These are phyloP conservation scores for Acidomyces sp. DNA, from an alignment of 495 filamentous ascomycete genomes.

Conservation along the genomic window DNA sequence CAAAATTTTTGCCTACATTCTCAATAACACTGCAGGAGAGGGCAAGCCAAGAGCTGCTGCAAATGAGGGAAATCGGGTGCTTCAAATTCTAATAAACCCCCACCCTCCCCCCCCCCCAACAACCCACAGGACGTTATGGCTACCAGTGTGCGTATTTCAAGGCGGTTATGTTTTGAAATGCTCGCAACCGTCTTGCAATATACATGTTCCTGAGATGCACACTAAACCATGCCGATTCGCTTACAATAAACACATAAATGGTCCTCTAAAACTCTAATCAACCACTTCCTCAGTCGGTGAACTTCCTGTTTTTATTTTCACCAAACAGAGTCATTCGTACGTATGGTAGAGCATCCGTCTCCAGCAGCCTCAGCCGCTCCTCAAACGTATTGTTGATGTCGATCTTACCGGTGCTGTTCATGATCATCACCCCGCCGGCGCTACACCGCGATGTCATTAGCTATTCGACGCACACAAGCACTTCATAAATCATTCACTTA, in stretches of 20 bases:
- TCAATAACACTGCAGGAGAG: too few relatives aligned
- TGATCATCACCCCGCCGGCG: constrained; percentile 66
- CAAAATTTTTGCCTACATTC: too few relatives aligned
- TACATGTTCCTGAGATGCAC: too few relatives aligned
- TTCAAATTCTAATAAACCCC: too few relatives aligned
- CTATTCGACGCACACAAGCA: neutral
- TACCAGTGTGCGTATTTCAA: too few relatives aligned
- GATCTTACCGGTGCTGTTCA: constrained; percentile 82
- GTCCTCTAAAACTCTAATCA: too few relatives aligned
- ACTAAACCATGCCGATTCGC: too few relatives aligned
- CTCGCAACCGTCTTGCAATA: neutral
- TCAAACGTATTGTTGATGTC: constrained; percentile 98
- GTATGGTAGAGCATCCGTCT: constrained; percentile 70
- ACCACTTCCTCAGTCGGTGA: too few relatives aligned
- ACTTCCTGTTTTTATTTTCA: constrained; percentile 81
- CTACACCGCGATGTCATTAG: constrained; percentile 34
- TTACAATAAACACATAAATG: neutral
- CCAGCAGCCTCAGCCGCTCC: constrained; percentile 71
- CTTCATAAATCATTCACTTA: constrained; percentile 44
- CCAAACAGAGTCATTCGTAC: constrained; percentile 81
- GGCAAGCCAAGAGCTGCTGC: too few relatives aligned
- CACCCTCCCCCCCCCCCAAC: too few relatives aligned
- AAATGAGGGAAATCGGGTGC: too few relatives aligned
- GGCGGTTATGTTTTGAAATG: neutral
- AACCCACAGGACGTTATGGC: too few relatives aligned